Evolutionary conservation across 1,284 basidiomycete species (phyloP).

Genomic region (Cutaneotrichosporon cavernicola): DNA sequence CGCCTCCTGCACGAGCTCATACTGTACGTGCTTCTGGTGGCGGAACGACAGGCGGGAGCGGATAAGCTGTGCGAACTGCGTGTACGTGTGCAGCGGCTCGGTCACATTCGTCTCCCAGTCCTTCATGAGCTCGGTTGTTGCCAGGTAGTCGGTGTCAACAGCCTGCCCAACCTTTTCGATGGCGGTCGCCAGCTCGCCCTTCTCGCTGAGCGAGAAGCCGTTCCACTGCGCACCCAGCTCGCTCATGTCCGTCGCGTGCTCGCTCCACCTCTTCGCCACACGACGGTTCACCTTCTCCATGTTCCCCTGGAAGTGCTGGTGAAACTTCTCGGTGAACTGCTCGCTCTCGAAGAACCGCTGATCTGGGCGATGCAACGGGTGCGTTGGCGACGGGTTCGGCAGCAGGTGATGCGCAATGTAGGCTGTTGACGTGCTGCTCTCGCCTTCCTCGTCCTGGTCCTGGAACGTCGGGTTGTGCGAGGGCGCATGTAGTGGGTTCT

Average conservation of each 20-base stretch:
- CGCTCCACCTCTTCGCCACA: conserved; percentile 90
- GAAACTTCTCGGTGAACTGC: conserved; percentile 93
- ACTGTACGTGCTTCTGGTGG: conserved; percentile 97
- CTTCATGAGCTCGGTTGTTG: conserved; percentile 82
- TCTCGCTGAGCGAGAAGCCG: conserved; percentile 79
- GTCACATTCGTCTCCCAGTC: conserved; percentile 89
- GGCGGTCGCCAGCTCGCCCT: conserved; percentile 43
- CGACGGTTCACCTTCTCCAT: conserved; percentile 96
- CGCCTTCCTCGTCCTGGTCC: conserved; percentile 37
- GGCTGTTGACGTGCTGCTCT: conserved; percentile 32
- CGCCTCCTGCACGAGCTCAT: conserved; percentile 91
- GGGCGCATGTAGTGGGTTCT: conserved; percentile 92
- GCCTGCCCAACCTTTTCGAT: conserved; percentile 72
- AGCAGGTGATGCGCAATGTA: conserved; percentile 58
- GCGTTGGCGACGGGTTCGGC: conserved; percentile 81
- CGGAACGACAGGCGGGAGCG: conserved; percentile 90
- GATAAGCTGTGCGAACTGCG: conserved; percentile 92
- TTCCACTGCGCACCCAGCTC: conserved; percentile 95
- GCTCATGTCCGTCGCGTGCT: conserved; percentile 83
- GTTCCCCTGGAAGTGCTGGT: conserved; percentile 80
- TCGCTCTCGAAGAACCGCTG: conserved; percentile 95
- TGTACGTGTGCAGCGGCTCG: conserved; percentile 93
- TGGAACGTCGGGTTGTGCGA: conserved; percentile 80
- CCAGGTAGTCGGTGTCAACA: conserved; percentile 88
- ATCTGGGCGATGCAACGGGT: conserved; percentile 82